Base-by-base conservation (phyloP, 2,329 filamentous ascomycete species). In the Gaeumannomyces tritici region DNA sequence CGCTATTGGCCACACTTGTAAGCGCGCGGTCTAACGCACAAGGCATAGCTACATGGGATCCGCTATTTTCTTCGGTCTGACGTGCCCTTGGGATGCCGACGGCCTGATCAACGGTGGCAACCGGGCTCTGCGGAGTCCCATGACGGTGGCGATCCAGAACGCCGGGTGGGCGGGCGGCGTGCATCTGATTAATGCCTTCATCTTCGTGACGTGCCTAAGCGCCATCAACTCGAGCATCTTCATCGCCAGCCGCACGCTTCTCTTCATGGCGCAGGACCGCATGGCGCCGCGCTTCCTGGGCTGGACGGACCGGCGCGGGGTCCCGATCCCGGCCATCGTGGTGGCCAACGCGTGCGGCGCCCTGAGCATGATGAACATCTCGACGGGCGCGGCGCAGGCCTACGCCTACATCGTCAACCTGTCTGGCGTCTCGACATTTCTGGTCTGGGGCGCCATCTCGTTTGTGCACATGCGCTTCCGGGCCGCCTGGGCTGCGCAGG, bases 211-310 rank as follows among this genome's bases (percentile, higher is more conserved):
- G 15, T 89, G 89, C 62, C 77, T 91, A 51, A 87, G 82, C 0
- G 88, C 89, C 24, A 83, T 88, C 67, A 93, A 93, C 74, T 86
- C 84, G 61, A 89, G 87, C 11, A 88, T 93, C 65, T 93, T 92
- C 72, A 90, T 93, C 66, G 86, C 85, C 57, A 89, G 87, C 3
- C 83, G 90, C 27, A 92, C 89, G 0, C 74, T 93, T 1, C 75
- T 92, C 0, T 91, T 86, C 75, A 89, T 93, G 85, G 88, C 88
- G 0, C 86, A 90, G 68, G 85, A 86, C 57, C 79, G 83, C 58
- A 90, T 89, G 72, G 90, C 89, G 0, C 90, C 90, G 0, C 76
- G 74, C 26, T 82, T 93, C 67, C 77, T 93, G 1, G 87, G 87
- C 55, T 84, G 82, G 72, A 90, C 89, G 2, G 85, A 88, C 71